Evolutionary conservation across 345 rosid species (phyloP).

Genomic region (Clausena lansium): DNA sequence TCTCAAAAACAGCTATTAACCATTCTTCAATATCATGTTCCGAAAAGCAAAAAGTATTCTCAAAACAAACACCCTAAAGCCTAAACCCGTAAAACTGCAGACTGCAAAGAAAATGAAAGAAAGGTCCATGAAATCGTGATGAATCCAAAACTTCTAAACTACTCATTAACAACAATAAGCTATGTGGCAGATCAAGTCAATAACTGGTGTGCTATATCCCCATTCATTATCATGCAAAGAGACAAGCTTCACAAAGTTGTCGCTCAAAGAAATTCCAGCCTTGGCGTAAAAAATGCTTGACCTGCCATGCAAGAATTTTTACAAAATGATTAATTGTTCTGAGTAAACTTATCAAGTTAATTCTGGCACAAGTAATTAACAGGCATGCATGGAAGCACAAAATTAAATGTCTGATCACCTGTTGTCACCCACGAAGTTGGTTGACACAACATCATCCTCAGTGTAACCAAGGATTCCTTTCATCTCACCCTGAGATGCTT

Average conservation of each 20-base stretch:
- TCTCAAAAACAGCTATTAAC: neutral
- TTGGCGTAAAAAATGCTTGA: constrained; percentile 61
- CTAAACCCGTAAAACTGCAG: neutral
- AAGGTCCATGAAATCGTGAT: neutral
- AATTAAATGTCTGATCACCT: constrained; percentile 32
- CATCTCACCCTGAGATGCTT: constrained; percentile 48
- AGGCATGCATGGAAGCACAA: neutral
- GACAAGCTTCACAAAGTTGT: constrained; percentile 45
- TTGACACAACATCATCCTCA: constrained; percentile 58
- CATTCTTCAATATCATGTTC: neutral
- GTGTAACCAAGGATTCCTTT: constrained; percentile 73
- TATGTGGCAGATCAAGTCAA: constrained; percentile 58
- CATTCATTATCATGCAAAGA: constrained; percentile 57
- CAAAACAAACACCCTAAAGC: neutral
- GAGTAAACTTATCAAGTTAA: too few relatives aligned
- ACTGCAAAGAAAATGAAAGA: constrained; percentile 8
- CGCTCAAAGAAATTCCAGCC: constrained; percentile 52
- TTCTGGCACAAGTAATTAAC: neutral
- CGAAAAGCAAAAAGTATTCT: neutral
- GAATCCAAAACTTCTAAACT: neutral
- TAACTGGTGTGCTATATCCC: constrained; percentile 62
- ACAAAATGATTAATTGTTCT: too few relatives aligned
- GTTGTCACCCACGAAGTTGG: constrained; percentile 59
- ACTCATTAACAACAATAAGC: constrained; percentile 17
- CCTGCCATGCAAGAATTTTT: constrained; percentile 18